Conservation (phyloP, 148 eudicot genomes). For the Amaranthus palmeri region DNA sequence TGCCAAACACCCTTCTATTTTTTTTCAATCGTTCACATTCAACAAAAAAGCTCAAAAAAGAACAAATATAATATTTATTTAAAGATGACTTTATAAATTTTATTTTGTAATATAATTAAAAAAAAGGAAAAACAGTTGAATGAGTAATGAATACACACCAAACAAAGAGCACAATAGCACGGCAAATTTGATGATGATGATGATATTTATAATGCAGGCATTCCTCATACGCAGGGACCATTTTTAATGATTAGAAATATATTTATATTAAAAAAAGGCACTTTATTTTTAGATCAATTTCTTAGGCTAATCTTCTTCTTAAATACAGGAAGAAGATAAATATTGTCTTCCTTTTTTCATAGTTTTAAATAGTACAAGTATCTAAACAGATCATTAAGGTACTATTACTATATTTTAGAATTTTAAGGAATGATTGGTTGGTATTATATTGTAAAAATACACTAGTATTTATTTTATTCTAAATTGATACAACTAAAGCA, state of each 20-base stretch:
- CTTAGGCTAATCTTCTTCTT: background rate
- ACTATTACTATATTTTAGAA: background rate
- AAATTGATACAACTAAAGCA: too few species aligned
- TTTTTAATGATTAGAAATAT: slow-evolving; percentile 13
- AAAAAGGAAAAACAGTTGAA: background rate
- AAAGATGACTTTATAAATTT: too few species aligned
- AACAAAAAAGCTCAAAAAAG: too few species aligned
- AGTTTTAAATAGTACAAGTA: background rate
- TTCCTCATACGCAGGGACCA: slow-evolving; percentile 13
- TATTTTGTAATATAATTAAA: too few species aligned
- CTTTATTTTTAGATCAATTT: slow-evolving; percentile 10
- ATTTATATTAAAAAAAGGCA: slow-evolving; percentile 8
- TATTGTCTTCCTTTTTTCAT: background rate
- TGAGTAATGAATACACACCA: slow-evolving; percentile 6
- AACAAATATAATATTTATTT: too few species aligned
- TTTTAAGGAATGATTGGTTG: slow-evolving; percentile 11
- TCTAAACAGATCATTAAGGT: too few species aligned
- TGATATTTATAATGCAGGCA: slow-evolving; percentile 14
- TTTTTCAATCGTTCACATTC: too few species aligned
- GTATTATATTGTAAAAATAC: too few species aligned
- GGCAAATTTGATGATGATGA: background rate
- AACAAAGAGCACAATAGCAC: slow-evolving; percentile 3
- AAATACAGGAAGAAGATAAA: background rate
- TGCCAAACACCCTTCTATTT: too few species aligned
- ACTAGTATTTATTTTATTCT: too few species aligned